phyloP scores from a whole-genome alignment of 1,284 basidiomycete species.

The Porphyrellus sp. region DNA sequence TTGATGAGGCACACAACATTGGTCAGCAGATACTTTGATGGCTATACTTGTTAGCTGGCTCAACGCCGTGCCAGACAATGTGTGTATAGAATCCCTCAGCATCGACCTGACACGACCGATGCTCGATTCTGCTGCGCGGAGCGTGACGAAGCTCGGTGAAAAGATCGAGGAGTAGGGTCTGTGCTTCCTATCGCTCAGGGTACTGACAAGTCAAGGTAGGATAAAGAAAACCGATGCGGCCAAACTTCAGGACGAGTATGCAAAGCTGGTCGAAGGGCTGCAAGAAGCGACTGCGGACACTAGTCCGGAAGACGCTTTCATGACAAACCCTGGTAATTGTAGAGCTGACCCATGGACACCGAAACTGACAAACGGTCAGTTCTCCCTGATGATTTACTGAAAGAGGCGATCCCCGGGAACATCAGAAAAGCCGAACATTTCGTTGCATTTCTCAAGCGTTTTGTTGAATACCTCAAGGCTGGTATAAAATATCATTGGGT shows the following conservation, averaged over 20 bases:
- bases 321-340: slow-evolving; percentile 80
- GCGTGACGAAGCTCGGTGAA: slow-evolving; percentile 84
- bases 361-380: slow-evolving; percentile 46
- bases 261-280: slow-evolving; percentile 94
- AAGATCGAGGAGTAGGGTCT: slow-evolving; percentile 87
- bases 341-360: background rate
- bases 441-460: slow-evolving; percentile 95
- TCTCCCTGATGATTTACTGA: slow-evolving; percentile 90
- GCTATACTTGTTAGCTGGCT: background rate
- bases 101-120: slow-evolving; percentile 99
- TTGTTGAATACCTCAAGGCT: slow-evolving; percentile 98
- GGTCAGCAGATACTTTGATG: slow-evolving; percentile 49
- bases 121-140: slow-evolving; percentile 92
- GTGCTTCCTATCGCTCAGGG: background rate
- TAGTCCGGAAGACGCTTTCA: slow-evolving; percentile 79
- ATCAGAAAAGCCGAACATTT: slow-evolving; percentile 99
- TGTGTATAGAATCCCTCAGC: slow-evolving; percentile 97
- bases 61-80: slow-evolving; percentile 68
- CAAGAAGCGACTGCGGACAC: slow-evolving; percentile 66
- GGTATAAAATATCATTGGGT: slow-evolving; percentile 12
- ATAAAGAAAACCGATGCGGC: slow-evolving; percentile 92
- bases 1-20: slow-evolving; percentile 99
- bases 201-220: slow-evolving; percentile 43
- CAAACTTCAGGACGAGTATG: slow-evolving; percentile 96
- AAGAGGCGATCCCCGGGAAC: slow-evolving; percentile 96